Evolutionary conservation across 1,284 basidiomycete genomes (phyloP).

Genomic region (Leucoagaricus sp.): DNA sequence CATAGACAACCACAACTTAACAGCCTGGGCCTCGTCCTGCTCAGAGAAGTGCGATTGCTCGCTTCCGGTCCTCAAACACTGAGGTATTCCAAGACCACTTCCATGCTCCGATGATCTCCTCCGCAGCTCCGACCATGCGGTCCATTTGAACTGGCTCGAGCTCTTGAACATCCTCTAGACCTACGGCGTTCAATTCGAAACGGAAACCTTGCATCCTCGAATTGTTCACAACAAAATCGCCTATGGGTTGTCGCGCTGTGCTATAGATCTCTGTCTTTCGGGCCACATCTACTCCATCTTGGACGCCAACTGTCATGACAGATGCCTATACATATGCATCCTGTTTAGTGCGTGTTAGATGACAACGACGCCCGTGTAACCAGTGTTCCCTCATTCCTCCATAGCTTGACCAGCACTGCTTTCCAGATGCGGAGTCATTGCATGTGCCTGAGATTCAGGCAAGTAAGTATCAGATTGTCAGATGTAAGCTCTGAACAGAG

Average conservation of each 20-base stretch:
- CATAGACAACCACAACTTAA: too few species aligned
- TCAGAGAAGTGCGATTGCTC: slow-evolving; percentile 18
- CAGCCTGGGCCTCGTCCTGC: neutral
- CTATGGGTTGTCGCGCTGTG: slow-evolving; percentile 23
- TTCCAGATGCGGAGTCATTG: slow-evolving; percentile 51
- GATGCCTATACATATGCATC: slow-evolving; percentile 22
- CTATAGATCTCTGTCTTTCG: slow-evolving; percentile 18
- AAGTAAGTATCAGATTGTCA: neutral
- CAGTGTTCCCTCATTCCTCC: slow-evolving; percentile 37
- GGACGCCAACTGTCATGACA: slow-evolving; percentile 15
- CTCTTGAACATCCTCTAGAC: slow-evolving; percentile 21
- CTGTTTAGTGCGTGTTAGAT: slow-evolving; percentile 6
- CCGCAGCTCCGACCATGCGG: slow-evolving; percentile 12
- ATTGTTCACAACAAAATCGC: slow-evolving; percentile 20
- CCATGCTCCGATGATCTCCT: slow-evolving; percentile 18
- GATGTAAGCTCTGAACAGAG: neutral
- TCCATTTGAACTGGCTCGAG: slow-evolving; percentile 12
- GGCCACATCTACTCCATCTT: slow-evolving; percentile 6
- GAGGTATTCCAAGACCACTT: slow-evolving; percentile 22
- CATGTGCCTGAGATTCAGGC: slow-evolving; percentile 43
- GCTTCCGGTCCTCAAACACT: slow-evolving; percentile 18
- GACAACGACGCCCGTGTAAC: neutral
- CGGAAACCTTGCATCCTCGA: slow-evolving; percentile 19
- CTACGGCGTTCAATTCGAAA: slow-evolving; percentile 20
- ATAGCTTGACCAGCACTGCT: slow-evolving; percentile 57